A percentile compares a stretch with the other conserved stretches of the same genome.
phyloP scores from a whole-genome alignment of 2,329 filamentous ascomycete species.

The Penicillium brasilianum region DNA sequence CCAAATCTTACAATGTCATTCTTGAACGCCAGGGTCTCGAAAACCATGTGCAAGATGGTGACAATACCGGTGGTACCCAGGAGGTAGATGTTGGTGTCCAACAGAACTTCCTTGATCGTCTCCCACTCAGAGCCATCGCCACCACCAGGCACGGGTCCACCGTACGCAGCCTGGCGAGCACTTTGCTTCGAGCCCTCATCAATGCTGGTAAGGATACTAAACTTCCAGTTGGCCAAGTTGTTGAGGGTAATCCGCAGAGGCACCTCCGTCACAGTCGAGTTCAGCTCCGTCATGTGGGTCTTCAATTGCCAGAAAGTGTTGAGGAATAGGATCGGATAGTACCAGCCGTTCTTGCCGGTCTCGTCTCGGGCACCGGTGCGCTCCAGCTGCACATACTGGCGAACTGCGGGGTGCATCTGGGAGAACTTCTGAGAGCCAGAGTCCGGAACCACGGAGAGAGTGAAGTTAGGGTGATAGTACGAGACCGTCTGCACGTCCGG shows the following conservation, averaged over 20 bases:
- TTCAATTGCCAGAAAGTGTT: slow-evolving; percentile 98
- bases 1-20: slow-evolving; percentile 74
- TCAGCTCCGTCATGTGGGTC: slow-evolving; percentile 87
- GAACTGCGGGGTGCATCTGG: slow-evolving; percentile 72
- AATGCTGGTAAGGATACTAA: slow-evolving; percentile 79
- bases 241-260: slow-evolving; percentile 83
- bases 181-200: slow-evolving; percentile 87
- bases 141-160: slow-evolving; percentile 71
- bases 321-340: slow-evolving; percentile 85
- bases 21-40: slow-evolving; percentile 95
- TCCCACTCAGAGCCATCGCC: slow-evolving; percentile 94
- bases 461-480: slow-evolving; percentile 96
- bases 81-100: slow-evolving; percentile 92
- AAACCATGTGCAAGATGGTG: slow-evolving; percentile 87
- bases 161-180: slow-evolving; percentile 76
- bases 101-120: slow-evolving; percentile 92
- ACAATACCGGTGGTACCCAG: slow-evolving; percentile 83
- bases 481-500: slow-evolving; percentile 74
- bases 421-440: slow-evolving; percentile 71
- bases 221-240: slow-evolving; percentile 88
- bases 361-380: slow-evolving; percentile 79
- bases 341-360: slow-evolving; percentile 89
- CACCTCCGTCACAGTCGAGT: slow-evolving; percentile 81
- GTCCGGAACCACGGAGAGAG: slow-evolving; percentile 83
- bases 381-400: slow-evolving; percentile 80